These are phyloP conservation scores for Polytrichum commune DNA, from an alignment of 225 moss, liverwort and hornwort genomes.

Conservation along the genomic window DNA sequence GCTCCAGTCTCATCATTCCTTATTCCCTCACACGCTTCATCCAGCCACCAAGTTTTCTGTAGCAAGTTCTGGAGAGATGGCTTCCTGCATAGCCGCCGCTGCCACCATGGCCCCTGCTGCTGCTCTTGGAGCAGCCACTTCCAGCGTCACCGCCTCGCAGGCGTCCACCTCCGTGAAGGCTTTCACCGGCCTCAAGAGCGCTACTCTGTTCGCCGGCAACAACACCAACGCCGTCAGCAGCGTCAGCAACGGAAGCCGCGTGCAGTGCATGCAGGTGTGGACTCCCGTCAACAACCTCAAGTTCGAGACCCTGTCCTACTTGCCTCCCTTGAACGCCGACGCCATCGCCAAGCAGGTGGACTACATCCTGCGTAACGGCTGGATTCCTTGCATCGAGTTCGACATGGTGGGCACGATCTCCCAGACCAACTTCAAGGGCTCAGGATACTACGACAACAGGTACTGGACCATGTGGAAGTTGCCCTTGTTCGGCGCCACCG, in stretches of 20 bases:
- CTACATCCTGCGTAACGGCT: not conserved
- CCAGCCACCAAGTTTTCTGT: no score
- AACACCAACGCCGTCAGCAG: conserved; percentile 1
- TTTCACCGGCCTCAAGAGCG: conserved; percentile 17
- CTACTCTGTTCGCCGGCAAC: conserved; percentile 8
- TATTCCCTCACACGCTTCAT: no score
- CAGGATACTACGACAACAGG: conserved; percentile 15
- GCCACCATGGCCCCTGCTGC: not conserved
- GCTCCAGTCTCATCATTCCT: no score
- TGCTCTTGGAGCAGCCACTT: not conserved
- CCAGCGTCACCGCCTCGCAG: conserved; percentile 2
- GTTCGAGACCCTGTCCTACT: conserved; percentile 27
- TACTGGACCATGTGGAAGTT: conserved; percentile 17
- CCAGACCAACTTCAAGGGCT: conserved; percentile 6
- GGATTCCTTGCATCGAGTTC: not conserved
- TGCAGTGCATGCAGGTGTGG: conserved; percentile 27
- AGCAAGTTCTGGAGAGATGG: not conserved
- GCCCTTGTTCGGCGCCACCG: conserved; percentile 13
- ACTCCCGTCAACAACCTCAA: conserved; percentile 6
- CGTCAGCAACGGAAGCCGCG: conserved; percentile 17
- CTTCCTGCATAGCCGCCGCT: not conserved
- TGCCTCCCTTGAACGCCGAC: conserved; percentile 8
- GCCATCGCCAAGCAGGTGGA: not conserved
- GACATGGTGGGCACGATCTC: not conserved
- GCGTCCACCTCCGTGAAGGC: conserved; percentile 11